A percentile compares a stretch with the other conserved stretches of the same genome.
Evolutionary conservation across 2,329 filamentous ascomycete species (phyloP).

Genomic region (Aureobasidium sp.): DNA sequence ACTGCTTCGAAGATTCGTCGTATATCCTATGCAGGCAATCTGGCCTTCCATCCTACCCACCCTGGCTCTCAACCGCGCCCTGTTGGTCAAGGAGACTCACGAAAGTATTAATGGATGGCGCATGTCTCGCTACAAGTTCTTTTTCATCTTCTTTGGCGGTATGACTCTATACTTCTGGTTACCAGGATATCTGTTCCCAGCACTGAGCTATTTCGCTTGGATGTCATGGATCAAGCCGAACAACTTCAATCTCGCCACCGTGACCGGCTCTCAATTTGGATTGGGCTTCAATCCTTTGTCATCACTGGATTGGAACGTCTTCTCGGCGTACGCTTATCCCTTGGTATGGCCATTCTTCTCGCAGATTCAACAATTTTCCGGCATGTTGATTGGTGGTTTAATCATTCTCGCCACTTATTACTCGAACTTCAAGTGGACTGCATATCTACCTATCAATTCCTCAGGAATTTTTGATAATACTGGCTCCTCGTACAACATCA

Average conservation of each 20-base stretch:
- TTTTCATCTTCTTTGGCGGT: constrained; percentile 55
- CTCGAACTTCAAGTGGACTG: constrained; percentile 68
- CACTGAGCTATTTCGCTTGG: constrained; percentile 80
- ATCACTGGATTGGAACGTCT: neutral
- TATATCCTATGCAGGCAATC: constrained; percentile 79
- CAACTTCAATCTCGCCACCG: constrained; percentile 38
- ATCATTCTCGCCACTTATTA: constrained; percentile 52
- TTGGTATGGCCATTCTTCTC: constrained; percentile 7
- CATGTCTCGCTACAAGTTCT: constrained; percentile 77
- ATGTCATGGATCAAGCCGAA: constrained; percentile 79
- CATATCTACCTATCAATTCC: constrained; percentile 80
- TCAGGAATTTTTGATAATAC: constrained; percentile 79
- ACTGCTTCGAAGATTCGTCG: constrained; percentile 69
- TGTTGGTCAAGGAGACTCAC: constrained; percentile 44
- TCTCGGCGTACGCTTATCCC: neutral
- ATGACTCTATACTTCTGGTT: constrained; percentile 78
- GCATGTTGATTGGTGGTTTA: neutral
- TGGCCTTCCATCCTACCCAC: constrained; percentile 85
- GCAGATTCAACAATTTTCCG: neutral
- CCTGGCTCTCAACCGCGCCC: constrained; percentile 77
- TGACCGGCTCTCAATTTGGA: neutral
- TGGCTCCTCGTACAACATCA: constrained; percentile 72
- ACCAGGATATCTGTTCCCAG: constrained; percentile 73
- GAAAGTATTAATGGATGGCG: constrained; percentile 79
- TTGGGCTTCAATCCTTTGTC: neutral